Conservation (phyloP, 2,329 filamentous ascomycete species). For the Arthrobotrys sinensis region DNA sequence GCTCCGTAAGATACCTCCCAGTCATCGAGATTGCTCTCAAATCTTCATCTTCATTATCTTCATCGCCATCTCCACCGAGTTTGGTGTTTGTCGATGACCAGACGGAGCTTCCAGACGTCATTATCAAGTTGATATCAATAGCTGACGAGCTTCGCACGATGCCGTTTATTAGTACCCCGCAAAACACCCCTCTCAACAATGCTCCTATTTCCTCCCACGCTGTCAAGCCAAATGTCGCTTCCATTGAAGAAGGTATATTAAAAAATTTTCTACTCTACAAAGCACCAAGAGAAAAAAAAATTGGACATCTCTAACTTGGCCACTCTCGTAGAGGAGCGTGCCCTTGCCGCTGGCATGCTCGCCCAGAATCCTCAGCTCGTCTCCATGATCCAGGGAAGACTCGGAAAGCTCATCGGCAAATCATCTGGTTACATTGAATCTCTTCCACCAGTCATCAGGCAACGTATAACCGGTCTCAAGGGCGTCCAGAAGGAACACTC, state of each 20-base stretch:
- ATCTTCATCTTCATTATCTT: slow-evolving; percentile 65
- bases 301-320: slow-evolving; percentile 55
- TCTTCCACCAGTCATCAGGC: slow-evolving; percentile 87
- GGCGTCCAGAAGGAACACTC: slow-evolving; percentile 99
- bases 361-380: slow-evolving; percentile 95
- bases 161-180: slow-evolving; percentile 81
- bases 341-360: slow-evolving; percentile 89
- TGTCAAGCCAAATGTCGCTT: slow-evolving; percentile 91
- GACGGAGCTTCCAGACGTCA: slow-evolving; percentile 41
- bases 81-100: slow-evolving; percentile 63
- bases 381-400: slow-evolving; percentile 97
- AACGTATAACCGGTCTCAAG: slow-evolving; percentile 94
- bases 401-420: slow-evolving; percentile 90
- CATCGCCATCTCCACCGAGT: slow-evolving; percentile 59
- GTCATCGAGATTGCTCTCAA: slow-evolving; percentile 19
- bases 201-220: slow-evolving; percentile 98
- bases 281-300: slow-evolving; percentile 25
- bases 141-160: slow-evolving; percentile 66
- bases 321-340: slow-evolving; percentile 74
- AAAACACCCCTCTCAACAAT: slow-evolving; percentile 96
- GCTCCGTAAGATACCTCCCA: slow-evolving; percentile 73
- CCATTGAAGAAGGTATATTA: slow-evolving; percentile 93
- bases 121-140: slow-evolving; percentile 68
- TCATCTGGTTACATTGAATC: slow-evolving; percentile 99
- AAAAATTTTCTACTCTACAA: slow-evolving; percentile 36